Base-by-base conservation (phyloP, 257 asterid genomes). In the Solanum rostratum region DNA sequence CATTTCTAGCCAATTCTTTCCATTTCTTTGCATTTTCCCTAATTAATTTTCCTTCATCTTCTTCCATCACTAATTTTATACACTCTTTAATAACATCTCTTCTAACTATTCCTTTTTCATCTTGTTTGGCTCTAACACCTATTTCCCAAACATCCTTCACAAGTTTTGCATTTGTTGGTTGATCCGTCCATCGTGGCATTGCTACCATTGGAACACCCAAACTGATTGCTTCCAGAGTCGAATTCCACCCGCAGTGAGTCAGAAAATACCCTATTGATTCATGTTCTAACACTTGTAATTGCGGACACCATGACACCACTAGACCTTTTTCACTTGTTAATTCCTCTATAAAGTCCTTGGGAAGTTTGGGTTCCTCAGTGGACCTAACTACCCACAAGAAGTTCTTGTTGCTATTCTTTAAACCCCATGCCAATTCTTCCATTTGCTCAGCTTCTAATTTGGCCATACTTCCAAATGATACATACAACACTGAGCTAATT, bases 191-290 rank as follows among this genome's bases (percentile, higher is more conserved):
- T 13, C 46, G 81, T 8, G 81, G 81, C 60, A 74, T 74, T 2
- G 15, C 2, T 7, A 74, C 14, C 43, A 74, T 74, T 46, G 81
- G 60, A 6, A 74, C 60, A 14, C 81, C 60, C 60, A 74, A 74
- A 46, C 85, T 39, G 80, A 91, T 15, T 0, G 91, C 92, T 37
- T 93, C 93, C 12, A 90, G 6, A 0, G 92, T 91, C 55, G 92
- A 92, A 60, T 92, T 91, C 96, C 93, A 92, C 6, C 96, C 96
- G 50, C 93, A 80, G 19, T 92, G 96, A 0, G 91, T 84, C 2
- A 90, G 7, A 62, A 93, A 93, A 41, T 91, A 74, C 4, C 60
- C 60, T 46, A 46, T 46, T 8, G 81, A 74, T 24, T 74, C 12
- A 14, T 74, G 59, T 74, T 45, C 43, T 43, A 46, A 73, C 3